phyloP scores from a whole-genome alignment of 2,329 filamentous ascomycete species.

The Rhytidhysteron rufulum region DNA sequence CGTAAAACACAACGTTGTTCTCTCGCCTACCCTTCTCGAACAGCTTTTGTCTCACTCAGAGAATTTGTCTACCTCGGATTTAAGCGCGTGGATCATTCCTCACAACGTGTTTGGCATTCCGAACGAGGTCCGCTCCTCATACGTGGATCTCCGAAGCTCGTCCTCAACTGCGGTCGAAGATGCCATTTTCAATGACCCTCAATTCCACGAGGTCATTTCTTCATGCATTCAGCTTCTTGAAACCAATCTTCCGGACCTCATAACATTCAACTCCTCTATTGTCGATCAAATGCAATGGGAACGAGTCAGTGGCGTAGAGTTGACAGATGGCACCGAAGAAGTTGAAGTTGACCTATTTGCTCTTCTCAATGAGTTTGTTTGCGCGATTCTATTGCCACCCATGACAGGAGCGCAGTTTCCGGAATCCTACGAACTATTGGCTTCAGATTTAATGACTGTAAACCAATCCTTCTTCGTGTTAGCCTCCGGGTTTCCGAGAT shows the following conservation, averaged over 20 bases:
- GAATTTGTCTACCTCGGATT: slow-evolving; percentile 16
- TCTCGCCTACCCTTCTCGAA: slow-evolving; percentile 45
- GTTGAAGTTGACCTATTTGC: slow-evolving; percentile 45
- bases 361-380: slow-evolving; percentile 56
- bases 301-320: slow-evolving; percentile 46
- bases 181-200: slow-evolving; percentile 45
- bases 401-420: slow-evolving; percentile 50
- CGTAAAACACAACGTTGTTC: slow-evolving; percentile 48
- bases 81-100: slow-evolving; percentile 17
- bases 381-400: slow-evolving; percentile 46
- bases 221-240: slow-evolving; percentile 26
- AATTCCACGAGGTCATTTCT: slow-evolving; percentile 33
- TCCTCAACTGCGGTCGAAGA: slow-evolving; percentile 29
- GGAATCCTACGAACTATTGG: slow-evolving; percentile 38
- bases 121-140: slow-evolving; percentile 13
- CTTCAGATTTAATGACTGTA: slow-evolving; percentile 54
- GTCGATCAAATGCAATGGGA: slow-evolving; percentile 64
- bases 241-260: slow-evolving; percentile 50
- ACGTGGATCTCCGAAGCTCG: slow-evolving; percentile 26
- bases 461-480: slow-evolving; percentile 54
- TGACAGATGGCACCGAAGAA: slow-evolving; percentile 37
- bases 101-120: slow-evolving; percentile 28
- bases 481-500: slow-evolving; percentile 53
- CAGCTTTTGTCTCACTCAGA: slow-evolving; percentile 19
- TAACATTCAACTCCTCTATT: slow-evolving; percentile 56